A percentile compares a stretch with the other conserved stretches of the same genome.
phyloP scores from a whole-genome alignment of 768 basidiomycete species.

The Tephrocybe sp. region DNA sequence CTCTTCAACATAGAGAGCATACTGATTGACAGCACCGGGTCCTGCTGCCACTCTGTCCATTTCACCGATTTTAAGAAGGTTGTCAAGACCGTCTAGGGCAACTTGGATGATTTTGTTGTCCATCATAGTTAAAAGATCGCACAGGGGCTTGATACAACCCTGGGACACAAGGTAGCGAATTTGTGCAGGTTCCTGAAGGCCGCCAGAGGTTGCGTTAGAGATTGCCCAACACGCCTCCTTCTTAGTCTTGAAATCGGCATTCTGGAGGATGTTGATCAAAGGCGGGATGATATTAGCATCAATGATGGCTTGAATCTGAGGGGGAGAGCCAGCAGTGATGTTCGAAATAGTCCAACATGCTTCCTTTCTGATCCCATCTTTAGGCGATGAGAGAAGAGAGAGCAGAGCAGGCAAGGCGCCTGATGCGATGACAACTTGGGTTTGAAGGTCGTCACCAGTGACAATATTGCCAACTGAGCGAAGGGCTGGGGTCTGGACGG shows the following conservation, averaged over 20 bases:
- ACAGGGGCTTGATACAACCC: conserved; percentile 98
- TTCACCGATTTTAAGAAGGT: conserved; percentile 97
- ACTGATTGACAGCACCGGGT: conserved; percentile 85
- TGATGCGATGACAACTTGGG: conserved; percentile 97
- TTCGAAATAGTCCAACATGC: conserved; percentile 99
- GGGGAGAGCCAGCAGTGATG: conserved; percentile 94
- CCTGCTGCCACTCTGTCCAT: conserved; percentile 84
- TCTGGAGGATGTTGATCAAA: conserved; percentile 95
- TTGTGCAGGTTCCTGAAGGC: conserved; percentile 92
- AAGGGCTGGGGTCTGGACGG: conserved; percentile 97
- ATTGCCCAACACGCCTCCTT: conserved; percentile 99
- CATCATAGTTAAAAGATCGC: conserved; percentile 95
- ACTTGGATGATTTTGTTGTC: conserved; percentile 99
- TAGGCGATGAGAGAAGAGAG: conserved; percentile 89
- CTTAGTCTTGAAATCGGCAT: conserved; percentile 98
- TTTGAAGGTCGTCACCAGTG: conserved; percentile 98
- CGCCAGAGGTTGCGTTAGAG: conserved; percentile 98
- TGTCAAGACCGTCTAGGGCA: conserved; percentile 96
- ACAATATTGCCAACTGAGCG: conserved; percentile 99
- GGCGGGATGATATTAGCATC: conserved; percentile 98
- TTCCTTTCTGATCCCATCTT: conserved; percentile 99
- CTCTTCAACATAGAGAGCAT: conserved; percentile 94
- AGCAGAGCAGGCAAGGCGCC: conserved; percentile 95
- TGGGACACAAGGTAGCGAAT: conserved; percentile 98
- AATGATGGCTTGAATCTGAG: conserved; percentile 95